Evolutionary conservation across 352 stramenopile species (phyloP).

Genomic region (Phytophthora pluvialis): DNA sequence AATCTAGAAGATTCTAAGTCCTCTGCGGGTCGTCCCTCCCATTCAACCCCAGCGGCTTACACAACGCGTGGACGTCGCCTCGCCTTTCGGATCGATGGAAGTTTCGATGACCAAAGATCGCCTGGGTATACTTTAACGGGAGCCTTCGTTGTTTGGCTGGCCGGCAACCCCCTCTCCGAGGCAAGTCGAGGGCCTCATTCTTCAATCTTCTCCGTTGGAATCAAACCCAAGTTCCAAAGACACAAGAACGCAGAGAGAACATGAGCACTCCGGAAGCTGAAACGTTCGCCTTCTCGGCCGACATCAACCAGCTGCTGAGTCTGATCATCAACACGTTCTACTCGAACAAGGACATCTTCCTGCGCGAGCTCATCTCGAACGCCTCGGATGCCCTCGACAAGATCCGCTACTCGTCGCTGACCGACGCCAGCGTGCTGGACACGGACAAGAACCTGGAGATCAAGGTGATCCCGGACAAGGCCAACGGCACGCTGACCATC

Average conservation of each 20-base stretch:
- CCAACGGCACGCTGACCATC: conserved; percentile 99
- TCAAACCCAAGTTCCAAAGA: conserved; percentile 21
- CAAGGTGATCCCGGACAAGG: conserved; percentile 99
- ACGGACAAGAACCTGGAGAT: conserved; percentile 98
- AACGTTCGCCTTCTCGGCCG: conserved; percentile 99
- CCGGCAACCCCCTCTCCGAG: conserved; percentile 8
- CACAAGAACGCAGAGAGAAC: conserved; percentile 41
- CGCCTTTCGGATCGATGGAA: conserved; percentile 32
- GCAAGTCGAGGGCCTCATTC: conserved; percentile 36
- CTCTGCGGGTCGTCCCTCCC: conserved; percentile 23
- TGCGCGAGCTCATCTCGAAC: conserved; percentile 97
- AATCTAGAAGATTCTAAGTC: conserved; percentile 85
- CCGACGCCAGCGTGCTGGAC: conserved; percentile 96
- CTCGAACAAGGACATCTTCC: conserved; percentile 99
- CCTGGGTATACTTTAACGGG: not conserved
- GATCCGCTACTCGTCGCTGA: conserved; percentile 97
- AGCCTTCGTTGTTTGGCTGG: conserved; percentile 35
- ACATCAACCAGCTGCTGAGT: conserved; percentile 99
- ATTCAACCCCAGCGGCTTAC: fast-evolving
- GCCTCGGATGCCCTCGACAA: conserved; percentile 97
- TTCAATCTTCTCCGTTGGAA: conserved; percentile 68
- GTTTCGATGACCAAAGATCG: conserved; percentile 40
- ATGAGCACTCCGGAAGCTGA: conserved; percentile 92
- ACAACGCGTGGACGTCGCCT: conserved; percentile 30
- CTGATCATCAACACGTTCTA: conserved; percentile 99